Evolutionary conservation across 345 rosid genomes (phyloP), one percentile per base, ranked within the genome.

Genomic region (Draba incana): DNA sequence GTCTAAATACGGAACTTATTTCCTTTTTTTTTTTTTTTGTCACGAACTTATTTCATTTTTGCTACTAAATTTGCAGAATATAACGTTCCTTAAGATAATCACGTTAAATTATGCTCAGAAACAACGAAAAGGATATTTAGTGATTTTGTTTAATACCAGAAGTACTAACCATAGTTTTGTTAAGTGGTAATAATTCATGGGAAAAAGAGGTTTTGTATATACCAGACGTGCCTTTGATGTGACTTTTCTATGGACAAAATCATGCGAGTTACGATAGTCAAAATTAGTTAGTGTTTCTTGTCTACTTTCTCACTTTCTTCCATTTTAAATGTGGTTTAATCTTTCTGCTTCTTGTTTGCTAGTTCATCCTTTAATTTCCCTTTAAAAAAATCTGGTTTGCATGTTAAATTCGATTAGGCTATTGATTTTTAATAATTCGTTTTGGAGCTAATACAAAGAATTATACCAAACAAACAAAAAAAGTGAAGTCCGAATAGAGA

Each of bases 211-310:
- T 13, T 56, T 45, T 56, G 12, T 55, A 37, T 56, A 50, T 4
- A 13, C 45, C 5, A 3, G 48, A 35, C 58, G 49, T 57, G 57
- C 39, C 20, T 68, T 47, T 57, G 72, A 68, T 57, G 64, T 68
- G 64, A 68, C 64, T 35, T 47, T 68, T 68, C 38, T n/a, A 68
- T 24, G 72, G 72, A 68, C 72, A 68, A 68, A 67, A 68, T 57
- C 72, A 68, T 57, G 72, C 64, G 64, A 68, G 61, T 68, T 68
- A 57, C 72, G 46, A 68, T 35, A 68, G 72, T 57, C 72, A 68
- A 68, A 68, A 35, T 56, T 67, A 56, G 71, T 67, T 55, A 67
- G 64, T 57, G 41, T 68, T 68, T 68, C 72, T 37, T 68, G 57
- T 57, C 72, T 68, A 47, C 64, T 47, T 68, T 54, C 47, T 47